A percentile compares a stretch with the other conserved stretches of the same genome.
Evolutionary conservation across 768 basidiomycete genomes (phyloP).

Genomic region (Boletus coccyginus): DNA sequence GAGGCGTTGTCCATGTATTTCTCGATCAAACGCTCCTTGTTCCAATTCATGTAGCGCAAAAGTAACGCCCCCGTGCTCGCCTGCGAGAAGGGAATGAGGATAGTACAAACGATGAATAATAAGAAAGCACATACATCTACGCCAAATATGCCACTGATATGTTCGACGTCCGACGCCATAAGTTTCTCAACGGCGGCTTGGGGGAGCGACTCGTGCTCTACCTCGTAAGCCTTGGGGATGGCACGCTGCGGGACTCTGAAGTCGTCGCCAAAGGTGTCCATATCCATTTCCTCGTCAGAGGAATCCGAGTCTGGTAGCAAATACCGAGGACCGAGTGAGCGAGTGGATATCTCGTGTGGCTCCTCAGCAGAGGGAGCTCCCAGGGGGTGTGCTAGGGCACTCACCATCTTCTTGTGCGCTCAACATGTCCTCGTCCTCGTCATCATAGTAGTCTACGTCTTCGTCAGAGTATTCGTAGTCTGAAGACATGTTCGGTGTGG

Average conservation of each 20-base stretch:
- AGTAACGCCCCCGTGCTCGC: conserved; percentile 68
- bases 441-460: conserved; percentile 63
- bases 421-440: conserved; percentile 67
- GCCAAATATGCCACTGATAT: conserved; percentile 84
- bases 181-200: conserved; percentile 72
- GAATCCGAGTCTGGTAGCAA: conserved; percentile 37
- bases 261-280: conserved; percentile 64
- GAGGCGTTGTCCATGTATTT: conserved; percentile 94
- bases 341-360: conserved; percentile 13
- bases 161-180: conserved; percentile 78
- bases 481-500: conserved; percentile 46
- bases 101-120: neutral
- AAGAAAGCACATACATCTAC: conserved; percentile 66
- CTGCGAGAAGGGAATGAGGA: conserved; percentile 38
- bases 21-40: conserved; percentile 94
- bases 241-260: conserved; percentile 55
- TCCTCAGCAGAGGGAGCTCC: conserved; percentile 15
- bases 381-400: conserved; percentile 17
- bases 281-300: conserved; percentile 64
- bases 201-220: conserved; percentile 77
- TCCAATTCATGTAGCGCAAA: conserved; percentile 86
- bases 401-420: conserved; percentile 59
- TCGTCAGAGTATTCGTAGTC: conserved; percentile 74
- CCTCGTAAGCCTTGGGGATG: conserved; percentile 73
- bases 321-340: conserved; percentile 22